Percentiles rank a stretch among this genome's conserved stretches.
Conservation (phyloP, 352 stramenopile species). For the Phytophthora citricola region DNA sequence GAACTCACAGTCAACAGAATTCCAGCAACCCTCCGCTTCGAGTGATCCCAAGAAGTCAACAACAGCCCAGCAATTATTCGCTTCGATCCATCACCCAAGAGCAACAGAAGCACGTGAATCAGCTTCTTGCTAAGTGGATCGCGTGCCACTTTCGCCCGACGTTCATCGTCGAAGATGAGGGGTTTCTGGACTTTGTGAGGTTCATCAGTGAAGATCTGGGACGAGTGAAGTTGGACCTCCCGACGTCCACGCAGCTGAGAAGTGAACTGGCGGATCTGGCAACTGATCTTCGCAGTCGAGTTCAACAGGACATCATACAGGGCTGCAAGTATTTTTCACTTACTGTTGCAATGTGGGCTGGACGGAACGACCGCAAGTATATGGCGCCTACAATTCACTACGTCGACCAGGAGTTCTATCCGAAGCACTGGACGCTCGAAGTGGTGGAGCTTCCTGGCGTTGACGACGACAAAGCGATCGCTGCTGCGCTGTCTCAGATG, state of each 20-base stretch:
- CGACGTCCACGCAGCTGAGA: constrained; percentile 4
- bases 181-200: constrained; percentile 13
- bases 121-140: constrained; percentile 18
- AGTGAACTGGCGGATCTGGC: not conserved
- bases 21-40: too few species aligned
- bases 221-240: constrained; percentile 3
- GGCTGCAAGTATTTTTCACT: constrained; percentile 13
- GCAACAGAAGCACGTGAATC: constrained; percentile 9
- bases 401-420: constrained; percentile 2
- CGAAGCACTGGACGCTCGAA: constrained; percentile 15
- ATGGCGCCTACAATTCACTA: constrained; percentile 22
- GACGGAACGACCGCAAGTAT: constrained; percentile 10
- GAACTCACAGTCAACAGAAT: too few species aligned
- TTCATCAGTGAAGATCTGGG: constrained; percentile 9
- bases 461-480: constrained; percentile 1
- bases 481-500: not conserved
- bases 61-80: too few species aligned
- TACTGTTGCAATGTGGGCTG: constrained; percentile 17
- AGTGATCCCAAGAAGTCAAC: too few species aligned
- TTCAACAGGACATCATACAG: too few species aligned
- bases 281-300: too few species aligned
- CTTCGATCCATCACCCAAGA: too few species aligned
- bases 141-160: constrained; percentile 11
- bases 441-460: constrained; percentile 11
- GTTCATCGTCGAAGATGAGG: constrained; percentile 14